Conservation (phyloP, 331 rosid species). For the Rhamnella rubrinervis region DNA sequence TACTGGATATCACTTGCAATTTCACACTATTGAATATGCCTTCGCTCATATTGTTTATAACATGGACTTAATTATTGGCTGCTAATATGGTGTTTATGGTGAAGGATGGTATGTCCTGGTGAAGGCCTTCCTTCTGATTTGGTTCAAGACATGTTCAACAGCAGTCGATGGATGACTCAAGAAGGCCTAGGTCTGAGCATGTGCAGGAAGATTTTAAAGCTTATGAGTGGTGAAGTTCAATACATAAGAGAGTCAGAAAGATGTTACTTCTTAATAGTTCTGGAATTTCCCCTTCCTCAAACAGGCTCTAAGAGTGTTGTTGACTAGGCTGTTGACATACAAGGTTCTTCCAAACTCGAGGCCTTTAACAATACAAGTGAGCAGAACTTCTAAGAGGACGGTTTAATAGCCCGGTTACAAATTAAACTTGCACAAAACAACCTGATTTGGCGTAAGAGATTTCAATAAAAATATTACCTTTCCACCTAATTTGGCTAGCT, state of each 20-base stretch:
- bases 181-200: conserved; percentile 95
- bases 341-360: conserved; percentile 9
- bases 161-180: conserved; percentile 73
- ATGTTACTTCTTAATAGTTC: conserved; percentile 70
- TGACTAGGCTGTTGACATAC: conserved; percentile 33
- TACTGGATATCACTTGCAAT: background rate
- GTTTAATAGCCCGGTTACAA: conserved; percentile 31
- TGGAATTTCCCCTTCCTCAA: conserved; percentile 76
- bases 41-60: background rate
- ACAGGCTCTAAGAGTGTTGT: conserved; percentile 31
- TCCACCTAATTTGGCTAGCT: conserved; percentile 33
- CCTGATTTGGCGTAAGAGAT: conserved; percentile 28
- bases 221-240: conserved; percentile 90
- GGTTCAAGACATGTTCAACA: conserved; percentile 94
- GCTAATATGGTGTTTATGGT: conserved; percentile 25
- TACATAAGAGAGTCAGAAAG: conserved; percentile 93
- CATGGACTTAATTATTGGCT: conserved; percentile 12
- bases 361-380: conserved; percentile 27
- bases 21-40: background rate
- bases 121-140: conserved; percentile 90
- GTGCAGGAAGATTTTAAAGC: conserved; percentile 88
- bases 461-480: background rate
- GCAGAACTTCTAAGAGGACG: conserved; percentile 28
- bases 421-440: conserved; percentile 20
- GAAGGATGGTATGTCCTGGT: conserved; percentile 95